Conservation (phyloP, 495 filamentous ascomycete genomes). For the Penicillium manginii region DNA sequence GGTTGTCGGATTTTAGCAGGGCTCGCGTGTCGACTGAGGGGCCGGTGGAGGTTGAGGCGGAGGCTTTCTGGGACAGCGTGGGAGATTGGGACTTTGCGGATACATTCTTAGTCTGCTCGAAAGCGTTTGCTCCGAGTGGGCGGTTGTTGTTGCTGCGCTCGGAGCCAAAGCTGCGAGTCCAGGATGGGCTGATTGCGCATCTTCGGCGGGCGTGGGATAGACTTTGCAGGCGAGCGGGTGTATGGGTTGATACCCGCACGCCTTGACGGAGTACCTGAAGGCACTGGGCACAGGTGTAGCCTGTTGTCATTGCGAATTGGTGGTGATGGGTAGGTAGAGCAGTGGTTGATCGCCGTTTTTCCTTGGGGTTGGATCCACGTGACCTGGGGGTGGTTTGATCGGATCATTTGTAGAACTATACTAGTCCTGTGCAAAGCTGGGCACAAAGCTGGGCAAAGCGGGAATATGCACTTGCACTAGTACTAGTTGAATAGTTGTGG, state of each 20-base stretch:
- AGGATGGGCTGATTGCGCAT: slow-evolving; percentile 28
- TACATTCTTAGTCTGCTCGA: slow-evolving; percentile 22
- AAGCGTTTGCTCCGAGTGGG: slow-evolving; percentile 16
- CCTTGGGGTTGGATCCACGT: slow-evolving; percentile 19
- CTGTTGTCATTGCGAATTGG: slow-evolving; percentile 40
- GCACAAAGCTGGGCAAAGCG: too few species aligned
- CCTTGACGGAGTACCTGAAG: slow-evolving; percentile 42
- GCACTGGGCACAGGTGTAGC: slow-evolving; percentile 49
- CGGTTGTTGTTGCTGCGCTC: slow-evolving; percentile 30
- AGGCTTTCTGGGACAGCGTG: slow-evolving; percentile 29
- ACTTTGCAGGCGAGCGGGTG: slow-evolving; percentile 26
- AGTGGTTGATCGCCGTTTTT: slow-evolving; percentile 20
- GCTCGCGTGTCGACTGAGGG: slow-evolving; percentile 37
- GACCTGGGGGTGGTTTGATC: slow-evolving; percentile 4
- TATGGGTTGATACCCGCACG: slow-evolving; percentile 13
- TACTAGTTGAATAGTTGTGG: too few species aligned
- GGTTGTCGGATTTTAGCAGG: slow-evolving; percentile 75
- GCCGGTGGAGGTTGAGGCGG: slow-evolving; percentile 28
- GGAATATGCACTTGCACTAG: too few species aligned
- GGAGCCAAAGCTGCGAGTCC: slow-evolving; percentile 39
- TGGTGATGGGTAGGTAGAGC: slow-evolving; percentile 16
- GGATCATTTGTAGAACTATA: too few species aligned
- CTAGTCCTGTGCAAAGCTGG: too few species aligned
- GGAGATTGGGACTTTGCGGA: slow-evolving; percentile 11
- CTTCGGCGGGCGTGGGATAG: slow-evolving; percentile 29